Evolutionary conservation across 23 red algal species (phyloP).

Genomic region (Gracilaria gracilis): DNA sequence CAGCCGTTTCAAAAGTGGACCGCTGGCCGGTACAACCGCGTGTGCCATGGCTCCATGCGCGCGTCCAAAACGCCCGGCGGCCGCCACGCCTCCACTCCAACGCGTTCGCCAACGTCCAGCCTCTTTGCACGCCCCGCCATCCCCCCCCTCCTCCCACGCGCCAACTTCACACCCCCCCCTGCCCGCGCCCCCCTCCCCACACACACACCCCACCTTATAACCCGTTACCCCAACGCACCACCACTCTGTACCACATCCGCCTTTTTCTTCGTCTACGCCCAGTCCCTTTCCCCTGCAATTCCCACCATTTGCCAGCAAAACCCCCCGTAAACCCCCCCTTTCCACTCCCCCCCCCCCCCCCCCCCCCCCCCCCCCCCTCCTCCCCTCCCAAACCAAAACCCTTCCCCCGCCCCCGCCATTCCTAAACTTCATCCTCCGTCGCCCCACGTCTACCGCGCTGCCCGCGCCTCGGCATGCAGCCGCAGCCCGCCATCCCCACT

Average conservation of each 20-base stretch:
- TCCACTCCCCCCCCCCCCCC: neutral
- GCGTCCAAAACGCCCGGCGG: conserved; percentile 23
- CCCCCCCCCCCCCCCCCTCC: neutral
- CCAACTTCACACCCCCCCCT: neutral
- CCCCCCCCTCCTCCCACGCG: conserved; percentile 8
- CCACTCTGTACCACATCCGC: neutral
- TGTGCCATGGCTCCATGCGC: neutral
- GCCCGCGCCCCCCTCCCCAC: neutral
- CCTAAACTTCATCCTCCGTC: neutral
- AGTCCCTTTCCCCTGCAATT: neutral
- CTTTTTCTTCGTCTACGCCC: neutral
- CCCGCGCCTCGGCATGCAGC: conserved; percentile 48
- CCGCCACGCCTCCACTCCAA: conserved; percentile 21
- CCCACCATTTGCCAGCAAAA: too few relatives aligned
- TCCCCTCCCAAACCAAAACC: neutral
- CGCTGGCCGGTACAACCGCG: neutral
- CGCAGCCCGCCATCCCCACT: conserved; percentile 15
- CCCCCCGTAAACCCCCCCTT: too few relatives aligned
- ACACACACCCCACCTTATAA: neutral
- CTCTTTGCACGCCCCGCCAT: neutral
- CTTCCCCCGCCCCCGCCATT: too few relatives aligned
- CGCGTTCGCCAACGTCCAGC: conserved; percentile 5
- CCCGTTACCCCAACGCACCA: neutral
- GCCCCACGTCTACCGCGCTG: conserved; percentile 30
- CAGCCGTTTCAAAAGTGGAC: conserved; percentile 29